These are phyloP conservation scores for Candida germanica DNA, from an alignment of 805 yeast genomes.

Conservation along the genomic window DNA sequence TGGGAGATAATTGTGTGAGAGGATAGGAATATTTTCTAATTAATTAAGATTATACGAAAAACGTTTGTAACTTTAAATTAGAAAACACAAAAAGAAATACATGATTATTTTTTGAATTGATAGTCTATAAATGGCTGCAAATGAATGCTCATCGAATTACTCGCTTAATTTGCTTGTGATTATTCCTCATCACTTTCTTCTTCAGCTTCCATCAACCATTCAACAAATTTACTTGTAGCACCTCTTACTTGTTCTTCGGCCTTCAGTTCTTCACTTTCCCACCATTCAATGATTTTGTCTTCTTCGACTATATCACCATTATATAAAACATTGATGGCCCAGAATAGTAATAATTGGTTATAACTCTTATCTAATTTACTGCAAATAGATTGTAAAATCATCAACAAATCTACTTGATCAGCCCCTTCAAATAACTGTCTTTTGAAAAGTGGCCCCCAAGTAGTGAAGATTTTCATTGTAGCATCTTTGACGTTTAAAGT, in stretches of 20 bases:
- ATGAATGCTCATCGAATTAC: too few species aligned
- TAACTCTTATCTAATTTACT: conserved; percentile 34
- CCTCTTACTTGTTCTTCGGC: conserved; percentile 48
- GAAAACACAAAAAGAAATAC: too few species aligned
- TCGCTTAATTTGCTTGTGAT: too few species aligned
- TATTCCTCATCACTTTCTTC: conserved; percentile 36
- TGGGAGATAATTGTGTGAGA: too few species aligned
- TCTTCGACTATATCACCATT: conserved; percentile 83
- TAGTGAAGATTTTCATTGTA: conserved; percentile 64
- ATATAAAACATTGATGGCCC: conserved; percentile 60
- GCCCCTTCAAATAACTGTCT: conserved; percentile 81
- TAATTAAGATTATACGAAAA: too few species aligned
- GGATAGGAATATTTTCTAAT: too few species aligned
- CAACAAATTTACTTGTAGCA: conserved; percentile 70
- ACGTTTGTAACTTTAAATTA: too few species aligned
- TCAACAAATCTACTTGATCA: conserved; percentile 74
- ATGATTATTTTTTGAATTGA: too few species aligned
- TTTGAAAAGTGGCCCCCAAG: conserved; percentile 79
- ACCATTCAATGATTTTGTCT: conserved; percentile 78
- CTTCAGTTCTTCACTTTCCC: conserved; percentile 46
- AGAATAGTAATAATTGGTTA: conserved; percentile 46
- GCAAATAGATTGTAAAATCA: conserved; percentile 47
- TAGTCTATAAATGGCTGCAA: too few species aligned
- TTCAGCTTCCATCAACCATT: conserved; percentile 83
- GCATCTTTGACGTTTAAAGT: conserved; percentile 78